A percentile compares a stretch with the other conserved stretches of the same genome.
Evolutionary conservation across 306 rosid genomes (phyloP).

Genomic region (Quercus engelmannii): DNA sequence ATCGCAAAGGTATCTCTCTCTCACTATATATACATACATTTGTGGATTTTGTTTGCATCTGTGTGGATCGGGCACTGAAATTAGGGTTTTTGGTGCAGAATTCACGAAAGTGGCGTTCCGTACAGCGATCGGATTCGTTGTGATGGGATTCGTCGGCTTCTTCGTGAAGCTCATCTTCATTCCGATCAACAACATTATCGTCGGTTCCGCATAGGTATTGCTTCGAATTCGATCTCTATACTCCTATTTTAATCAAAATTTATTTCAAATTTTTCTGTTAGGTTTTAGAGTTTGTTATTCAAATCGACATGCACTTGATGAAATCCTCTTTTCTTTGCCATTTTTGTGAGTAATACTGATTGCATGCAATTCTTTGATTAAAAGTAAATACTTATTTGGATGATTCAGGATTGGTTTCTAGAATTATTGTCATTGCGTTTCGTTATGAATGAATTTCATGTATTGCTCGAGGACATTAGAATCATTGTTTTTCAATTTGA

Average conservation of each 20-base stretch:
- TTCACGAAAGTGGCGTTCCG: conserved; percentile 25
- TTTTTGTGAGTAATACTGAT: background rate
- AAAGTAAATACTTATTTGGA: background rate
- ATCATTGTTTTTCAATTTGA: background rate
- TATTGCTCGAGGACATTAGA: background rate
- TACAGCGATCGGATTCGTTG: conserved; percentile 26
- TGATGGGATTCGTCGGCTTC: conserved; percentile 29
- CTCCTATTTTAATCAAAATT: too few species aligned
- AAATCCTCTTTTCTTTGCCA: background rate
- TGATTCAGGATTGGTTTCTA: background rate
- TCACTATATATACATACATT: background rate
- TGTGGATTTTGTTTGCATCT: background rate
- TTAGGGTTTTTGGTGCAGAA: conserved; percentile 4
- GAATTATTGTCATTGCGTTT: background rate
- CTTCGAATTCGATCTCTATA: background rate
- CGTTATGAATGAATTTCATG: background rate
- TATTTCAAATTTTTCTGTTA: too few species aligned
- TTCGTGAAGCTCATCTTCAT: conserved; percentile 30
- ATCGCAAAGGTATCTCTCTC: conserved; percentile 13
- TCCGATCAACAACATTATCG: conserved; percentile 29
- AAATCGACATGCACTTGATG: background rate
- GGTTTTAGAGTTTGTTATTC: background rate
- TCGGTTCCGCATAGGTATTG: conserved; percentile 19
- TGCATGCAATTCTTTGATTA: background rate
- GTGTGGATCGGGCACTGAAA: background rate